phyloP scores from a whole-genome alignment of 306 rosid species.

The Cicer pinnatifidum region DNA sequence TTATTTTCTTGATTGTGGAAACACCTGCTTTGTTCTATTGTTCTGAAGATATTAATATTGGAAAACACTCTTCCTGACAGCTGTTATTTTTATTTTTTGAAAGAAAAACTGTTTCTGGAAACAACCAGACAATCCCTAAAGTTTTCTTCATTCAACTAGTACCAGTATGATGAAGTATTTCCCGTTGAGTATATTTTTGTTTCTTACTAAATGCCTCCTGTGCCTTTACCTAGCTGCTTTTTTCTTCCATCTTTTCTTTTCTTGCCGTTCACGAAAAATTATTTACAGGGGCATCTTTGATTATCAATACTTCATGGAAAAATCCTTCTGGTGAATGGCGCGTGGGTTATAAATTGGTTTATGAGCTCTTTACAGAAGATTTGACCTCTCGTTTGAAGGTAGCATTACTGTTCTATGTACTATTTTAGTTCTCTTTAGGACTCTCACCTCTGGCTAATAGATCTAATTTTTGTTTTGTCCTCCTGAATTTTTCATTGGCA shows the following conservation, averaged over 20 bases:
- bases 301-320: conserved; percentile 79
- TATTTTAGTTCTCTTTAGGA: conserved; percentile 35
- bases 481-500: conserved; percentile 46
- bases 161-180: conserved; percentile 5
- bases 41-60: not conserved
- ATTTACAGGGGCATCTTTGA: conserved; percentile 72
- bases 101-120: conserved; percentile 6
- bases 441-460: conserved; percentile 25
- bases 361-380: conserved; percentile 77
- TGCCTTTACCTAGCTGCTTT: not conserved
- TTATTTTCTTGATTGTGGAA: not conserved
- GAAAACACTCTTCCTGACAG: not conserved
- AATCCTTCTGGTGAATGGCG: conserved; percentile 99
- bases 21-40: no score
- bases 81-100: conserved; percentile 6
- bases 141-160: conserved; percentile 24
- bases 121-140: conserved; percentile 30
- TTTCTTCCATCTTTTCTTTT: conserved; percentile 13
- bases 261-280: conserved; percentile 35
- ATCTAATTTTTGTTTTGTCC: conserved; percentile 34
- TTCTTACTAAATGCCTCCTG: conserved; percentile 15
- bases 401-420: conserved; percentile 40
- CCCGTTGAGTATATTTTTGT: conserved; percentile 12
- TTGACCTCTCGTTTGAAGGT: conserved; percentile 92
- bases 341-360: conserved; percentile 83